Percentiles rank a stretch among this genome's conserved stretches.
These are phyloP conservation scores for Pythium rishiriense DNA, from an alignment of 352 stramenopile species.

Conservation along the genomic window DNA sequence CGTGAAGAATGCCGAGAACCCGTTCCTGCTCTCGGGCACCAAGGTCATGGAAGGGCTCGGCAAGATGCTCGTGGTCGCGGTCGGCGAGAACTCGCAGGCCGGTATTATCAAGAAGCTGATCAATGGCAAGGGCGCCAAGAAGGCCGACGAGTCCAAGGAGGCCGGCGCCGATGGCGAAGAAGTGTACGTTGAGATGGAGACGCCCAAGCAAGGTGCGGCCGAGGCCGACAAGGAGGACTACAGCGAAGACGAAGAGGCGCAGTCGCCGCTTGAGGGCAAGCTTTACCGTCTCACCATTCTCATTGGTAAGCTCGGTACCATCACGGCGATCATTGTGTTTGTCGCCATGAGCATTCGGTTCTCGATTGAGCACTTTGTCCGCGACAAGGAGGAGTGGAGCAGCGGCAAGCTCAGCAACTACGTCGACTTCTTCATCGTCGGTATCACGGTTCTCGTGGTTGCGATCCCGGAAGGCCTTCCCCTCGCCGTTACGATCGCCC, in stretches of 20 bases:
- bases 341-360: slow-evolving; percentile 76
- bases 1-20: slow-evolving; percentile 80
- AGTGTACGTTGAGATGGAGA: slow-evolving; percentile 36
- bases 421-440: slow-evolving; percentile 84
- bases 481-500: slow-evolving; percentile 95
- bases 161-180: slow-evolving; percentile 38
- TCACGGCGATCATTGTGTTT: slow-evolving; percentile 74
- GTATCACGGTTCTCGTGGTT: slow-evolving; percentile 93
- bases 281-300: slow-evolving; percentile 82
- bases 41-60: slow-evolving; percentile 92
- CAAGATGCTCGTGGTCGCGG: slow-evolving; percentile 92
- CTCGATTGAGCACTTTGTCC: slow-evolving; percentile 56
- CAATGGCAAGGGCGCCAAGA: slow-evolving; percentile 61
- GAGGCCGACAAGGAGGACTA: slow-evolving; percentile 86
- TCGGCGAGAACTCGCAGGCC: slow-evolving; percentile 92
- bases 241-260: slow-evolving; percentile 40
- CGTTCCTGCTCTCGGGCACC: slow-evolving; percentile 94
- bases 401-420: slow-evolving; percentile 35
- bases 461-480: slow-evolving; percentile 97
- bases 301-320: slow-evolving; percentile 81
- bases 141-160: slow-evolving; percentile 53
- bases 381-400: slow-evolving; percentile 1
- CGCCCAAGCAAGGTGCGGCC: slow-evolving; percentile 70
- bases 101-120: slow-evolving; percentile 92
- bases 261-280: slow-evolving; percentile 85